These are phyloP conservation scores for Penicillium glabrum DNA, from an alignment of 2,329 filamentous ascomycete species.

Conservation along the genomic window DNA sequence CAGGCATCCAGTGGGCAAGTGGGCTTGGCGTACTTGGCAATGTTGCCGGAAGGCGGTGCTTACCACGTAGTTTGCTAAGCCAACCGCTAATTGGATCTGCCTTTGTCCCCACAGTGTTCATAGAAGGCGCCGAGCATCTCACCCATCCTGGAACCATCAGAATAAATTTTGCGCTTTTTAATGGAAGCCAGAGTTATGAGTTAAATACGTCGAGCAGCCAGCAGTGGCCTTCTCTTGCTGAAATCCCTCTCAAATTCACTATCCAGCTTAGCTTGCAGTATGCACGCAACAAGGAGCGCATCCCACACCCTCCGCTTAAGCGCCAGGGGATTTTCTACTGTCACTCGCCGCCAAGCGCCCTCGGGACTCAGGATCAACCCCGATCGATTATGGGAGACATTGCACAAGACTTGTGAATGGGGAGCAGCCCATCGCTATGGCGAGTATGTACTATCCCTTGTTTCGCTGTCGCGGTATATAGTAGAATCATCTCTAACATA, in stretches of 20 bases:
- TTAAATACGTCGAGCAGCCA: no score
- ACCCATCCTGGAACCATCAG: no score
- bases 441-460: slow-evolving; percentile 18
- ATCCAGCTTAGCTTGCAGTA: neutral
- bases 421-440: slow-evolving; percentile 30
- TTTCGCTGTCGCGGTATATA: neutral
- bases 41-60: no score
- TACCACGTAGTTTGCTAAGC: no score
- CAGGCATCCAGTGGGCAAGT: no score
- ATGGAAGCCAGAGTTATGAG: no score
- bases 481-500: neutral
- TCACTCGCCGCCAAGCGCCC: slow-evolving; percentile 6
- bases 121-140: no score
- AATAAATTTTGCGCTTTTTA: no score
- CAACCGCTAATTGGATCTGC: no score
- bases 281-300: slow-evolving; percentile 7
- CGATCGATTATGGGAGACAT: slow-evolving; percentile 28
- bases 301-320: slow-evolving; percentile 10
- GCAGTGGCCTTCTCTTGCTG: neutral
- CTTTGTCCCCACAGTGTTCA: no score
- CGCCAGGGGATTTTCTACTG: slow-evolving; percentile 11
- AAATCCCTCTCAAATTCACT: no score
- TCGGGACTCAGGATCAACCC: slow-evolving; percentile 30
- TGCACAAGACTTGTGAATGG: slow-evolving; percentile 35
- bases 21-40: no score